Percentiles rank a stretch among this genome's conserved stretches.
phyloP scores from a whole-genome alignment of 768 basidiomycete species.

The Tulasnella sp. region DNA sequence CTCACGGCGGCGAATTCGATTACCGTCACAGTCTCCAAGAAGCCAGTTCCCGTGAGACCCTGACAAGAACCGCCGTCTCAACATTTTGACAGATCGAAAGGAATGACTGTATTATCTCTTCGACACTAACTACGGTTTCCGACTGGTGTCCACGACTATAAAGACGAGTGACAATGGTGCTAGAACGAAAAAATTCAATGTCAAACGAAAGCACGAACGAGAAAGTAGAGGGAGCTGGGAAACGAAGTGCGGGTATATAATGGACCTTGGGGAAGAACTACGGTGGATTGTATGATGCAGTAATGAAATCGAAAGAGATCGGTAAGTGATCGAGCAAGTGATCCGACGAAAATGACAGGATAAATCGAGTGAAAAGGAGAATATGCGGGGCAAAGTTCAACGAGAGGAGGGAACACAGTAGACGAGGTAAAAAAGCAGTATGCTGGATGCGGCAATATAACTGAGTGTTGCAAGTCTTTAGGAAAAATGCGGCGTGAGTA shows the following conservation, averaged over 20 bases:
- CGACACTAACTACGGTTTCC: too few relatives aligned
- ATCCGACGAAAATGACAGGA: slow-evolving; percentile 3
- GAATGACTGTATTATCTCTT: not conserved
- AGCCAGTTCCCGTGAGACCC: not conserved
- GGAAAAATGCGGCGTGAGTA: not conserved
- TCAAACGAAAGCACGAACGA: not conserved
- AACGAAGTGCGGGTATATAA: not conserved
- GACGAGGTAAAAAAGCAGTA: slow-evolving; percentile 5
- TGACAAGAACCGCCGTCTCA: not conserved
- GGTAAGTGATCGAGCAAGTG: too few relatives aligned
- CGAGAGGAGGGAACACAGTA: not conserved
- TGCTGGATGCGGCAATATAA: slow-evolving; percentile 2
- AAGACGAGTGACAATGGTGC: not conserved
- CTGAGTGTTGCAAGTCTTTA: slow-evolving; percentile 4
- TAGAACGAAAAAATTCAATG: not conserved
- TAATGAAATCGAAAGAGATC: too few relatives aligned
- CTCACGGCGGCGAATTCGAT: too few relatives aligned
- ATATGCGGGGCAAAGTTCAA: not conserved
- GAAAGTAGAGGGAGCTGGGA: not conserved
- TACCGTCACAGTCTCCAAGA: not conserved
- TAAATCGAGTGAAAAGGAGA: not conserved
- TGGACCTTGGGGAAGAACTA: not conserved
- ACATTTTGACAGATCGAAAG: not conserved
- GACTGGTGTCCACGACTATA: too few relatives aligned
- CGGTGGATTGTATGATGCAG: too few relatives aligned